Evolutionary conservation across 208 protist species (phyloP), one percentile per base, ranked within the genome.

Genomic region (Wallacemonas rigidus): DNA sequence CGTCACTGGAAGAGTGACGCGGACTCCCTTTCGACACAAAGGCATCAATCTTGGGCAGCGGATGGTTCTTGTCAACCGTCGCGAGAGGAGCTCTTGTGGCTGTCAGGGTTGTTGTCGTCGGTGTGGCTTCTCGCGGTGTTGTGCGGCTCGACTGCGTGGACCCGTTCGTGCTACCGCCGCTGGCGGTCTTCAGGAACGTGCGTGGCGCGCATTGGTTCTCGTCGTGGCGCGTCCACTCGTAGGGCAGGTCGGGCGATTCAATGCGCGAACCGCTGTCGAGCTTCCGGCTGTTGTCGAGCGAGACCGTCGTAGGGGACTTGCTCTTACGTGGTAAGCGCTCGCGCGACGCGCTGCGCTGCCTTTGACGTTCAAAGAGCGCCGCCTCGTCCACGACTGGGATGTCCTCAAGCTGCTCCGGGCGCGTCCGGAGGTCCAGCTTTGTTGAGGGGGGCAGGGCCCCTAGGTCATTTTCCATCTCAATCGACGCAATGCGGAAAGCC

Each of bases 151-250:
- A 11, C 6, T 2, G 40, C 5, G 60, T 65, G 40, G 60, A 51
- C 41, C 60, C 39, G 4, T 17, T 12, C 7, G 4, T 8, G 60
- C 60, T 65, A 41, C 2, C 43, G 41, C 60, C 41, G 43, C 41
- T 65, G 60, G n/a, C 26, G 9, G 60, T 65, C 60, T 65, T 65
- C n/a, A 65, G 60, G n/a, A 65, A 65, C 8, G 43, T 65, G 60
- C 60, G 60, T 15, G 60, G 60, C 41, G n/a, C 60, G 14, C 14
- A 65, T 17, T 72, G 68, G 68, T 60, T 60, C 68, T 72, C 68
- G 43, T 72, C 68, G 53, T 72, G 50, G 43, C 53, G 50, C 6
- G 55, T 51, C 68, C 44, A 60, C 44, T 56, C 44, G 54, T 53
- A 60, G 1, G 68, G 45, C 39, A 72, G 36, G 68, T 60, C 55